Base-by-base conservation (phyloP, 1,284 basidiomycete species). In the Phellopilus nigrolimitatus region DNA sequence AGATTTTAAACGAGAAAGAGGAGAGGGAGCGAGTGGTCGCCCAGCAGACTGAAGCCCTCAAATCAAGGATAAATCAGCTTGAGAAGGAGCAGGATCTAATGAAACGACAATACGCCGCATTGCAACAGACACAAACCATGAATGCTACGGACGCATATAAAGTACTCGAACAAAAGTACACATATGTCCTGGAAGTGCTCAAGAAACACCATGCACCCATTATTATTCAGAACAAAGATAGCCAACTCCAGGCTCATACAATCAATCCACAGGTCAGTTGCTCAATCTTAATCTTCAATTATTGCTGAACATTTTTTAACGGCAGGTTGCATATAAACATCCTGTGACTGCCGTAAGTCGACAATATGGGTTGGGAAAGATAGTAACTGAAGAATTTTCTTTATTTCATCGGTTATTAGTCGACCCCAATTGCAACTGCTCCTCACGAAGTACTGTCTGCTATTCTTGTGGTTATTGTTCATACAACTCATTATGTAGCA, bases 151-250 rank as follows among this genome's bases (percentile, higher is more conserved):
- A 37, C 12, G 39, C 39, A 1, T 50, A 42, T 37, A 50, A 36
- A 22, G 0, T 47, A 2, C 30, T 52, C 27, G 45, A 52, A 22
- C 12, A 4, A 1, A 52, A 52, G 25, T 52, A 52, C 22, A 8
- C 19, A 7, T 47, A 52, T 37, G 34, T 22, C 27, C 34, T 52
- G 17, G 44, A 47, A 10, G 4, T 47, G 13, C 19, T 52, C 19
- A 15, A 13, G 30, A 30, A 22, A 19, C 44, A 40, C 17, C 51
- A 34, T 15, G 22, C 27, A 17, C 48, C 48, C 3, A 28, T 31
- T 8, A 10, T 42, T 27, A n/a, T 25, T 10, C 13, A 33, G 13
- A 9, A 30, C 13, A 2, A 21, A 22, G 24, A 22, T 22, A 24
- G 27, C n/a, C 8, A 17, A 19, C 30, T 4, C 9, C 21, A 31